phyloP scores from a whole-genome alignment of 331 rosid species.

The Saraca asoca region DNA sequence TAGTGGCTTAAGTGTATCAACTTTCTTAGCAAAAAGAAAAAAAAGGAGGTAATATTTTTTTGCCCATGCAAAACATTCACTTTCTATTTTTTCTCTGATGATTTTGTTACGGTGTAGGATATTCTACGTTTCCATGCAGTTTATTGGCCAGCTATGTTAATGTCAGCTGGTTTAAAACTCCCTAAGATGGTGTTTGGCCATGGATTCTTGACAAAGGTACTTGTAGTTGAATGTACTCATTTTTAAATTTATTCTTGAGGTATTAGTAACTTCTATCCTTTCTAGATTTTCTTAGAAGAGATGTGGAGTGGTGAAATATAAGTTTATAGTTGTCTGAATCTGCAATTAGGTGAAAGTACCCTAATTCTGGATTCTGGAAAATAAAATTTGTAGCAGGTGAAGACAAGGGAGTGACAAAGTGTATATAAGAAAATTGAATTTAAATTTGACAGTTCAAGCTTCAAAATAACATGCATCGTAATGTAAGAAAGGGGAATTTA shows the following conservation, averaged over 20 bases:
- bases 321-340: not conserved
- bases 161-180: conserved; percentile 88
- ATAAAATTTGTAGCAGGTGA: no score
- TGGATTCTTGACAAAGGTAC: conserved; percentile 96
- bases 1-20: not conserved
- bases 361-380: no score
- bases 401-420: no score
- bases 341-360: not conserved
- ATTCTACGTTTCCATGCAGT: conserved; percentile 95
- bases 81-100: conserved; percentile 18
- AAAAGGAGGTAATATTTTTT: not conserved
- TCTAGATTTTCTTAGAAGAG: conserved; percentile 14
- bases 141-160: conserved; percentile 98
- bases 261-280: conserved; percentile 12
- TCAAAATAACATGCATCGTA: not conserved
- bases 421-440: not conserved
- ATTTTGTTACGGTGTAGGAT: conserved; percentile 61
- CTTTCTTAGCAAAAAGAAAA: not conserved
- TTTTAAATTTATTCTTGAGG: conserved; percentile 25
- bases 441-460: not conserved
- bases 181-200: conserved; percentile 97
- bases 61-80: not conserved
- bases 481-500: no score
- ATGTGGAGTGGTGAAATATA: not conserved
- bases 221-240: conserved; percentile 17